Evolutionary conservation across 1,284 basidiomycete species (phyloP), one percentile per base, ranked within the genome.

Genomic region (Tilletia walkeri): DNA sequence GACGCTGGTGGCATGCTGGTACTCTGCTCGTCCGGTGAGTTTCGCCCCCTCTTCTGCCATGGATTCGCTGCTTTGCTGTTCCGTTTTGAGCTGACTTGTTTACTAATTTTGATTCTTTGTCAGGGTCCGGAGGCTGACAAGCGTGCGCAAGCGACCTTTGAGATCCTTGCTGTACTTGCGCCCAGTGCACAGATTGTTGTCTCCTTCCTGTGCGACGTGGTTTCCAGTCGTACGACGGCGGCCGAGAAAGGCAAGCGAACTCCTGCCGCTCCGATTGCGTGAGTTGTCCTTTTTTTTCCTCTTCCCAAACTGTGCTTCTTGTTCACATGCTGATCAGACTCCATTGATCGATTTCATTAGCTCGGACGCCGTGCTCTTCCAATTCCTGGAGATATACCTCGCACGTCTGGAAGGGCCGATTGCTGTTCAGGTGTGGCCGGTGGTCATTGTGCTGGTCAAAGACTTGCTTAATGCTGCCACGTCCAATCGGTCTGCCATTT

Each of bases 381-480:
- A 87, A 49, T 98, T 98, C 84, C 86, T 98, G 47, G 94, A 97
- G 77, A 89, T 90, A 70, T 98, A 98, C 80, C 84, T 96, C n/a
- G 85, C 85, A 24, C 88, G 90, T 5, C 85, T 99, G 65, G 95
- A 98, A 83, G 92, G 92, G 1, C 91, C 93, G 0, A 86, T 95
- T 24, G 93, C 93, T 1, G 87, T 93, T 4, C 95, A 98, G 85
- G 92, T 97, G 6, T 98, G 95, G 95, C 78, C 81, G 0, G 76
- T 83, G 10, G 66, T 91, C 79, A 86, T 93, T 73, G 88, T 90
- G 47, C 86, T 98, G 45, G 89, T 90, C 9, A 94, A 92, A 80
- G 95, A 97, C 39, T 84, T 95, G 20, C 84, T 89, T 12, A 86
- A 87, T 6, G 18, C 67, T 87, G 86, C 76, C 20, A 16, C 67